A percentile compares a stretch with the other conserved stretches of the same genome.
Evolutionary conservation across 305 asterid genomes (phyloP).

Genomic region (Fraxinus xanthoxyloides): DNA sequence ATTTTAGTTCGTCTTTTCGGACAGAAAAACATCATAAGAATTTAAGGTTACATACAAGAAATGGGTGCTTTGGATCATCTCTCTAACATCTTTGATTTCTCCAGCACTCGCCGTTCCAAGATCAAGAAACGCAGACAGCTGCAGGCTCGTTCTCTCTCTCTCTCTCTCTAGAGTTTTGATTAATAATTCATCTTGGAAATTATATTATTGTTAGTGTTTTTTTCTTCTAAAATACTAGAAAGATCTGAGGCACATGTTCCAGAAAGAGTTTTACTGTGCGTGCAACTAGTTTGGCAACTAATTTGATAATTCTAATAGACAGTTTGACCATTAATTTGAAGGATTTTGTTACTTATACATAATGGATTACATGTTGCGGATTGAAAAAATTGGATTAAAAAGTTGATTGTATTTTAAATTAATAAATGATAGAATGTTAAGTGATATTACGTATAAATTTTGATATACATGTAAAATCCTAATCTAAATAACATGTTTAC

Average conservation of each 20-base stretch:
- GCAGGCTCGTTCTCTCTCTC: constrained; percentile 35
- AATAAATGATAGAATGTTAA: too few species aligned
- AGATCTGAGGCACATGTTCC: background rate
- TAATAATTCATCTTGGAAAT: background rate
- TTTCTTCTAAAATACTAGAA: background rate
- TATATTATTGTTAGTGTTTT: background rate
- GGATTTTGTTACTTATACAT: too few species aligned
- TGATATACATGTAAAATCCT: too few species aligned
- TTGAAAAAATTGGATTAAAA: too few species aligned
- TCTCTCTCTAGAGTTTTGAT: background rate
- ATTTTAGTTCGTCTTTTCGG: background rate
- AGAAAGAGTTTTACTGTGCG: background rate
- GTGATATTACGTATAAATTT: too few species aligned
- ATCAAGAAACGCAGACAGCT: constrained; percentile 66
- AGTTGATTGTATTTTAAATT: too few species aligned
- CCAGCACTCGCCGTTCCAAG: constrained; percentile 46
- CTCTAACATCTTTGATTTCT: constrained; percentile 70
- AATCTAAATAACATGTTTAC: too few species aligned
- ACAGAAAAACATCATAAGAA: background rate
- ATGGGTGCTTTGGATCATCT: constrained; percentile 86
- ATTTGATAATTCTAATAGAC: too few species aligned
- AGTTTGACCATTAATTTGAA: too few species aligned
- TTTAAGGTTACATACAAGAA: background rate
- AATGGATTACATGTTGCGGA: too few species aligned
- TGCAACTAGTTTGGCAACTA: too few species aligned